phyloP scores from a whole-genome alignment of 139 green algal genomes.

The Eudorina sp. region DNA sequence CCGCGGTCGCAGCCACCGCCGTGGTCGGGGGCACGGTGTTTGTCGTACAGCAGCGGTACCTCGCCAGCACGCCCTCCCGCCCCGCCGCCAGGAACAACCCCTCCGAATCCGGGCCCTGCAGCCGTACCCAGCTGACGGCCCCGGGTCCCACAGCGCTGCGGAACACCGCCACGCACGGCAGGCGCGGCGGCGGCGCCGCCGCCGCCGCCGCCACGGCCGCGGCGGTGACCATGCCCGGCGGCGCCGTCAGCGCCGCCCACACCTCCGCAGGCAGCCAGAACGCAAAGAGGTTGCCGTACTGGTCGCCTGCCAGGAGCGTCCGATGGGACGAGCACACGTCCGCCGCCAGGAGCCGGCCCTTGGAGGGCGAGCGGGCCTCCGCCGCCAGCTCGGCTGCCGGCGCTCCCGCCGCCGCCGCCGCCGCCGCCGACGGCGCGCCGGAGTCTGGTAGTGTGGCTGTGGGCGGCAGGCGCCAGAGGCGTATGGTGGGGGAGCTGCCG shows the following conservation, averaged over 20 bases:
- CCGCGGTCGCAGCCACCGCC: too few relatives aligned
- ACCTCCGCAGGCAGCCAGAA: conserved; percentile 16
- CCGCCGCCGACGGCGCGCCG: too few relatives aligned
- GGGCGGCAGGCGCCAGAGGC: conserved; percentile 34
- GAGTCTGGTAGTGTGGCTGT: neutral
- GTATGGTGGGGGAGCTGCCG: neutral
- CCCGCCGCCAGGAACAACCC: conserved; percentile 3
- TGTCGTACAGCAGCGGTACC: neutral
- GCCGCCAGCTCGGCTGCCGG: conserved; percentile 10
- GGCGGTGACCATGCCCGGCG: neutral
- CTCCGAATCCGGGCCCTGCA: neutral
- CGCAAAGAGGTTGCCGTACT: conserved; percentile 40
- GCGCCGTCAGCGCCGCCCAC: neutral
- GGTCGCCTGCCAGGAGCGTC: conserved; percentile 43
- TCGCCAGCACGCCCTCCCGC: neutral
- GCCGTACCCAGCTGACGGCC: conserved; percentile 32
- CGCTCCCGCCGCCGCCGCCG: neutral
- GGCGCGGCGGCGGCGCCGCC: neutral
- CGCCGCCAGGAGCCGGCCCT: conserved; percentile 18
- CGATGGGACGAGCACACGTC: neutral
- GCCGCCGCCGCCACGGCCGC: neutral
- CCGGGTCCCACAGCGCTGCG: neutral
- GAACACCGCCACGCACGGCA: conserved; percentile 24
- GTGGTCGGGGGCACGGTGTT: too few relatives aligned
- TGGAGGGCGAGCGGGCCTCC: conserved; percentile 8